Percentiles rank a stretch among this genome's conserved stretches.
These are phyloP conservation scores for Sanghuangporus weigelae DNA, from an alignment of 1,284 basidiomycete genomes.

Conservation along the genomic window DNA sequence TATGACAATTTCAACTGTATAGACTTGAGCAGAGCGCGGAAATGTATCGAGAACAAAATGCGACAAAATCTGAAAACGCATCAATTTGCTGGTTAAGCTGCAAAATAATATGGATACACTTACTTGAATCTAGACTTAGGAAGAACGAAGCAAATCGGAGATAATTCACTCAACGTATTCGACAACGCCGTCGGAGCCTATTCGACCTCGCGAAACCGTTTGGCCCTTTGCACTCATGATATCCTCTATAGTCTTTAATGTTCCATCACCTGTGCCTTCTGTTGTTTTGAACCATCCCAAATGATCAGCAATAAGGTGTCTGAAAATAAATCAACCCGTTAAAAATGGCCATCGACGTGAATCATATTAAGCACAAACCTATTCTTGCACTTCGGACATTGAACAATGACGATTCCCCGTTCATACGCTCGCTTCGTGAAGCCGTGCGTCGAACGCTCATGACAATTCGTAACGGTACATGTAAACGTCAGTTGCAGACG, in stretches of 20 bases:
- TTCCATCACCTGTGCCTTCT: conserved; percentile 58
- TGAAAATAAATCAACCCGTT: conserved; percentile 25
- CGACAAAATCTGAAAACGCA: background rate
- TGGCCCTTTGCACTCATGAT: conserved; percentile 76
- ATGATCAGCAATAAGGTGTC: conserved; percentile 88
- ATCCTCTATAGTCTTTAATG: conserved; percentile 76
- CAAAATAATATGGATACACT: background rate
- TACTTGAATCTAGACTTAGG: background rate
- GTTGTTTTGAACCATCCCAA: conserved; percentile 88
- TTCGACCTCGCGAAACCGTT: conserved; percentile 54
- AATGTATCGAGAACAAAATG: background rate
- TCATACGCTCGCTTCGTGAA: conserved; percentile 85
- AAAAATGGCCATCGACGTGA: background rate
- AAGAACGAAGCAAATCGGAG: background rate
- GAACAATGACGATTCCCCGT: conserved; percentile 85
- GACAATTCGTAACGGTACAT: conserved; percentile 77
- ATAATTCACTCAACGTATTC: conserved; percentile 25
- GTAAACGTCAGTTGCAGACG: conserved; percentile 79
- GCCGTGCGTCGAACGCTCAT: conserved; percentile 81
- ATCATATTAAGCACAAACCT: conserved; percentile 45
- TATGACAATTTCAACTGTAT: too few relatives aligned
- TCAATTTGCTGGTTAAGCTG: background rate
- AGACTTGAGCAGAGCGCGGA: background rate
- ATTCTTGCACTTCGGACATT: conserved; percentile 90
- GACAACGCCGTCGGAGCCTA: conserved; percentile 42